A percentile compares a stretch with the other conserved stretches of the same genome.
These are phyloP conservation scores for Linum lewisii DNA, from an alignment of 345 rosid species.

Conservation along the genomic window DNA sequence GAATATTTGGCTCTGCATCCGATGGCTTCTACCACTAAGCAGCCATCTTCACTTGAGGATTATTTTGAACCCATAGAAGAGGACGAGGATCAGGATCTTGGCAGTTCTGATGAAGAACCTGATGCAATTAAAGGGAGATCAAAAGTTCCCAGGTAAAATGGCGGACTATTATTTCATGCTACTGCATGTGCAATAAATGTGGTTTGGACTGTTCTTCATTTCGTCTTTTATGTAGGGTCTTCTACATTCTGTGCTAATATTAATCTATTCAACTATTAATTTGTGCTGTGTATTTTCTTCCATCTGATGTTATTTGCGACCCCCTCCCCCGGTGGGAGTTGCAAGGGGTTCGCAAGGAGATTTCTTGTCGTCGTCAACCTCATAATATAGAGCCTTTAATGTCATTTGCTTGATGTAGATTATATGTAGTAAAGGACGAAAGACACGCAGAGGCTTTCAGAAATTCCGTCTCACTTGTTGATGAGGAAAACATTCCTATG, in stretches of 20 bases:
- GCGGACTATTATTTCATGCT: background rate
- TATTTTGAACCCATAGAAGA: slow-evolving; percentile 65
- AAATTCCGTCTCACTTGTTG: slow-evolving; percentile 46
- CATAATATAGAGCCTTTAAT: background rate
- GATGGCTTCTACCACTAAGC: slow-evolving; percentile 48
- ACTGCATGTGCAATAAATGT: too few relatives aligned
- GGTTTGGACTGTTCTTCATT: too few relatives aligned
- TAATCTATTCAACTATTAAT: too few relatives aligned
- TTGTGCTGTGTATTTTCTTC: too few relatives aligned
- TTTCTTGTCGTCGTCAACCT: too few relatives aligned
- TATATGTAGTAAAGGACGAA: slow-evolving; percentile 79
- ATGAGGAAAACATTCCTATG: slow-evolving; percentile 66
- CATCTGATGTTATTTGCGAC: too few relatives aligned
- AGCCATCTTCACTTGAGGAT: slow-evolving; percentile 58
- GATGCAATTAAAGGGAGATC: slow-evolving; percentile 31
- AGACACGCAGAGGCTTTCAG: slow-evolving; percentile 78
- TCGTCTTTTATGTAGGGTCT: too few relatives aligned
- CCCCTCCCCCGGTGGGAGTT: too few relatives aligned
- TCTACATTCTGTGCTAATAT: too few relatives aligned
- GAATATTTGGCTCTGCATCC: slow-evolving; percentile 78
- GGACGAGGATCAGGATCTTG: slow-evolving; percentile 33
- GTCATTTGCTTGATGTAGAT: slow-evolving; percentile 22
- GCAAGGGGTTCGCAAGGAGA: too few relatives aligned
- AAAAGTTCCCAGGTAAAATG: slow-evolving; percentile 49
- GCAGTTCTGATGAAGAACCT: slow-evolving; percentile 43